phyloP scores from a whole-genome alignment of 2,329 filamentous ascomycete species.

The Nothophaeocryptopus gaeumannii region DNA sequence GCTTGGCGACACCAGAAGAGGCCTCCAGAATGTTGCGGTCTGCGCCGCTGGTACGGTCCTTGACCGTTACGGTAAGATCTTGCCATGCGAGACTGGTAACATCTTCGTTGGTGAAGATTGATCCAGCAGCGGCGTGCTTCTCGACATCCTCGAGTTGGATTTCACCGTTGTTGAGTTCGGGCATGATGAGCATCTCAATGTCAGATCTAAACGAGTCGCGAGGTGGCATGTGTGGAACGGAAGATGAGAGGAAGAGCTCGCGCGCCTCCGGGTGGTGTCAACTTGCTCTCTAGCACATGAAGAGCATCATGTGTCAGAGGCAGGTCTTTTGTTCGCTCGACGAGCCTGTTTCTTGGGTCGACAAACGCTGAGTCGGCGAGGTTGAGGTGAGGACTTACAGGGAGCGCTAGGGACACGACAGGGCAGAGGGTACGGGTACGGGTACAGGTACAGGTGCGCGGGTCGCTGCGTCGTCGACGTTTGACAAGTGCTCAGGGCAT shows the following conservation, averaged over 20 bases:
- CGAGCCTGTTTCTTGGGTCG: conserved; percentile 2
- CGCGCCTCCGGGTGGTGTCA: conserved; percentile 1
- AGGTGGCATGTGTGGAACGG: conserved; percentile 13
- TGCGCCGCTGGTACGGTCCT: conserved; percentile 61
- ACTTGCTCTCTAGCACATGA: conserved; percentile 1
- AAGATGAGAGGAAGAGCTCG: conserved; percentile 3
- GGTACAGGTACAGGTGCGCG: conserved; percentile 1
- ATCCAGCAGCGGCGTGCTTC: conserved; percentile 12
- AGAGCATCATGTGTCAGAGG: conserved; percentile 6
- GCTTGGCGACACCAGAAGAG: conserved; percentile 32
- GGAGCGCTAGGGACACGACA: neutral
- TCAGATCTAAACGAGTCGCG: conserved; percentile 19
- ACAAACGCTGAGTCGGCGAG: conserved; percentile 14
- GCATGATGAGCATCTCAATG: conserved; percentile 25
- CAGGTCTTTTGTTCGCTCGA: conserved; percentile 2
- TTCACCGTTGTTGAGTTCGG: conserved; percentile 9
- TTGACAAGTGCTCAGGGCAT: conserved; percentile 3
- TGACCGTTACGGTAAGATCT: conserved; percentile 64
- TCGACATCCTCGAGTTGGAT: conserved; percentile 20
- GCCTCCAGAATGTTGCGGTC: conserved; percentile 40
- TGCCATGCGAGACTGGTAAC: conserved; percentile 63
- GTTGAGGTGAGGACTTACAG: conserved; percentile 2
- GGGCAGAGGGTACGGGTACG: conserved; percentile 1
- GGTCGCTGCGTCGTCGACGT: conserved; percentile 5
- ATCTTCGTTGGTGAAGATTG: conserved; percentile 53